Evolutionary conservation across 129 eudicot species (phyloP), one percentile per base, ranked within the genome.

Genomic region (Artemisia tridentata): DNA sequence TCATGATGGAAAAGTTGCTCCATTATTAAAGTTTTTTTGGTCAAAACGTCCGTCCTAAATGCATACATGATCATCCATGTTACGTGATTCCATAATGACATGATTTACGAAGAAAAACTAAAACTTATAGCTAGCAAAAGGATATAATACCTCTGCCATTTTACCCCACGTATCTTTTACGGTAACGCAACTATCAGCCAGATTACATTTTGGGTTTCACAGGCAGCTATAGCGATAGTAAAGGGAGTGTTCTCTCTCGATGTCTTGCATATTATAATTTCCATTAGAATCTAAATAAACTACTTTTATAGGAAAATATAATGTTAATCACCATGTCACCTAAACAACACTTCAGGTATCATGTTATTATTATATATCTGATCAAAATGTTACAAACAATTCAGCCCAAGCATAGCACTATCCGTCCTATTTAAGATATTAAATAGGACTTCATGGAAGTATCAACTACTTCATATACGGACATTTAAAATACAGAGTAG

Each of bases 121-220:
- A n/a, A 58, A 25, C 7, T 21, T 70, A 52, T 53, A 69, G 11
- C 19, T 20, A 27, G 56, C 34, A 13, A 5, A 13, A 29, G 29
- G 48, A 9, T 10, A 9, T 67, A 1, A 65, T 69, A 91, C 98
- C 96, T 89, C 85, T 47, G 70, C 80, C 98, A 92, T 92, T 83
- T 83, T 86, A 62, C 82, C 86, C 98, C 98, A 92, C 91, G 88
- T 84, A 62, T 89, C 91, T 79, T 89, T 92, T 72, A 96, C 98
- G 19, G 96, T 89, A 54, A 87, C 75, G 66, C 72, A 48, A 78
- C 95, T 87, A 63, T 81, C 96, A 53, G 86, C 98, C 10, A 85
- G 74, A 60, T 92, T 55, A 92, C 98, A 55, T 92, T 92, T 72
- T 92, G 98, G 68, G 98, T 92, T 83, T 92, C 98, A 78, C 89